Evolutionary conservation across 148 eudicot species (phyloP), one percentile per base, ranked within the genome.

Genomic region (Arbutus unedo): DNA sequence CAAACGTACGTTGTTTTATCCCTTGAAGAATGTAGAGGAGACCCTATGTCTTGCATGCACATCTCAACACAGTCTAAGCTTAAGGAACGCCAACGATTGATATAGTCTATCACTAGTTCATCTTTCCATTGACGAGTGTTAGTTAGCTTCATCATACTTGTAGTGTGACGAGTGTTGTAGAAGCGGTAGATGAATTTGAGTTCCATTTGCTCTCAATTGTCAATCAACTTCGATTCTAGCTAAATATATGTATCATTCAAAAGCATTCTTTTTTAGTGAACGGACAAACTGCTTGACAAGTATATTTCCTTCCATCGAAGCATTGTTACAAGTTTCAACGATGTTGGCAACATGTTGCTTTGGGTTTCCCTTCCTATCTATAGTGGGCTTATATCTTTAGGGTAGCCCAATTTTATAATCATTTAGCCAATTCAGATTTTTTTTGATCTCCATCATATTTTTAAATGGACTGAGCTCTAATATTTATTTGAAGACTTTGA

Each of bases 21-120:
- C 38, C 38, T 31, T 31, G 38, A 31, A 41, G 4, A 5, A 78
- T 41, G 19, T 78, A 51, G 13, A 50, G 60, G 6, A 76, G 57
- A 9, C 54, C 79, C 59, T 70, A 78, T 78, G 4, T 48, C 67
- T 1, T 38, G n/a, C 6, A 60, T 78, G 10, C 68, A 78, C 81
- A 78, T 78, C 25, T 57, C 51, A 0, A 78, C 14, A 4, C 44
- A 50, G 14, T 76, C 19, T 14, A 50, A 10, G 16, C 18, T 76
- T 0, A 51, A 4, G 16, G 15, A 43, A 7, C 45, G n/a, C 60
- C 62, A 51, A 23, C 60, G 13, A 43, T 76, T 76, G 57, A 76
- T 51, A 44, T 49, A 49, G 18, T 76, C 59, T 0, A 8, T 10
- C 9, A 76, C 7, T 6, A 43, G 41, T 14, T 76, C 79, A 2